Evolutionary conservation across 2,329 filamentous ascomycete genomes (phyloP).

Genomic region (Nectriaceae sp.): DNA sequence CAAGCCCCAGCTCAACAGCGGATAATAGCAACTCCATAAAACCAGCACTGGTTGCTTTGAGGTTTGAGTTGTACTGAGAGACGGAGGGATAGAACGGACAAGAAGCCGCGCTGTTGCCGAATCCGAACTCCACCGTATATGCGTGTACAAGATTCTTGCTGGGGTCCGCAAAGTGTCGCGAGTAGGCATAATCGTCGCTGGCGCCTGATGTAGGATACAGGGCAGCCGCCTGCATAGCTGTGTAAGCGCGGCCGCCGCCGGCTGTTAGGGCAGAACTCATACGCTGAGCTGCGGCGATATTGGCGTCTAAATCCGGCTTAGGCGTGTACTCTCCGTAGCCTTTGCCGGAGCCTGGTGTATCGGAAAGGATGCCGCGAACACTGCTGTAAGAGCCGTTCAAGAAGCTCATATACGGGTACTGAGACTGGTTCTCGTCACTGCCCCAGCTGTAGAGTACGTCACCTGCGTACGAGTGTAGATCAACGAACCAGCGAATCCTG

Average conservation of each 20-base stretch:
- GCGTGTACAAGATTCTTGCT: slow-evolving; percentile 11
- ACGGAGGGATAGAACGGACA: slow-evolving; percentile 45
- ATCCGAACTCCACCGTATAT: slow-evolving; percentile 46
- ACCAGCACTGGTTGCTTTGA: slow-evolving; percentile 38
- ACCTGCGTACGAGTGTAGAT: slow-evolving; percentile 53
- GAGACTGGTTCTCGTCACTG: slow-evolving; percentile 50
- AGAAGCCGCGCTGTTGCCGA: slow-evolving; percentile 11
- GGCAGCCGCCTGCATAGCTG: slow-evolving; percentile 38
- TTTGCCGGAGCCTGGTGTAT: slow-evolving; percentile 29
- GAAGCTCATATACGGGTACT: slow-evolving; percentile 48
- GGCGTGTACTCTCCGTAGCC: slow-evolving; percentile 45
- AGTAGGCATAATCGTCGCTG: slow-evolving; percentile 43
- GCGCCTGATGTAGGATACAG: slow-evolving; percentile 46
- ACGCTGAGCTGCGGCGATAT: slow-evolving; percentile 32
- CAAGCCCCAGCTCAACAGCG: slow-evolving; percentile 18
- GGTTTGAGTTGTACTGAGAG: slow-evolving; percentile 40
- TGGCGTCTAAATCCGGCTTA: slow-evolving; percentile 30
- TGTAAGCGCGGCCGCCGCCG: slow-evolving; percentile 35
- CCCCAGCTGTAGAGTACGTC: slow-evolving; percentile 56
- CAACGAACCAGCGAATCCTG: slow-evolving; percentile 54
- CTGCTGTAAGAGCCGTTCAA: slow-evolving; percentile 50
- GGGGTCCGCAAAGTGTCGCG: slow-evolving; percentile 12
- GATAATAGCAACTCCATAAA: slow-evolving; percentile 45
- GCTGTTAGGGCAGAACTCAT: slow-evolving; percentile 32
- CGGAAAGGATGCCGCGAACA: slow-evolving; percentile 45